Base-by-base conservation (phyloP, 306 rosid genomes). In the Morella rubra region DNA sequence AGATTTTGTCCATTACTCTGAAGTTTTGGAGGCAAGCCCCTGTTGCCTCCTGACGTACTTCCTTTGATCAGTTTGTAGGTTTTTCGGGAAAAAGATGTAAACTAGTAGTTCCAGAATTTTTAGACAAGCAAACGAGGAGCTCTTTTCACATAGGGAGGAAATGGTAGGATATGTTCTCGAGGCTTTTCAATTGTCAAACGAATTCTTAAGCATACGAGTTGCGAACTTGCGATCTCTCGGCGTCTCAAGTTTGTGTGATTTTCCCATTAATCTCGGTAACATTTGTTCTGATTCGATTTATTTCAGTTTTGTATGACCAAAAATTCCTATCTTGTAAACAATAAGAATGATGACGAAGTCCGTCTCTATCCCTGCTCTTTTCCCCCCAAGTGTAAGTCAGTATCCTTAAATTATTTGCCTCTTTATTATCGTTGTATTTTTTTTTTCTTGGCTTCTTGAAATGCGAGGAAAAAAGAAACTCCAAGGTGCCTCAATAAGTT, bases 81-180 rank as follows among this genome's bases (percentile, higher is more conserved):
- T 62, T 81, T 77, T 76, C 75, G 71, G 53, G 52, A 46, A 76
- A 65, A 72, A 75, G 71, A 81, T 79, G 89, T 81, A 81, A 67
- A 76, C 76, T 80, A 81, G 75, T 85, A 83, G 87, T 44, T 65
- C 79, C 87, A 74, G 80, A 82, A 56, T 62, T 73, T 76, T 77
- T 76, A 61, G 85, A 76, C 32, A 72, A 74, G 68, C 60, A 72
- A 60, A 65, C 79, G 84, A 81, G 79, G 59, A 68, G 64, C 72
- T 37, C 46, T 46, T 73, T n/a, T 78, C 65, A 72, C 45, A 46
- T 37, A 49, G 73, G 80, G 83, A 69, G 73, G 74, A 83, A 79
- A 41, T 37, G 79, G 73, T 59, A 76, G 70, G 80, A 73, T 66
- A 58, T 68, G 56, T 1, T 82, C 56, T 46, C 6, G 73, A 47